Conservation (phyloP, 129 eudicot genomes). For the Escallonia rubra region DNA sequence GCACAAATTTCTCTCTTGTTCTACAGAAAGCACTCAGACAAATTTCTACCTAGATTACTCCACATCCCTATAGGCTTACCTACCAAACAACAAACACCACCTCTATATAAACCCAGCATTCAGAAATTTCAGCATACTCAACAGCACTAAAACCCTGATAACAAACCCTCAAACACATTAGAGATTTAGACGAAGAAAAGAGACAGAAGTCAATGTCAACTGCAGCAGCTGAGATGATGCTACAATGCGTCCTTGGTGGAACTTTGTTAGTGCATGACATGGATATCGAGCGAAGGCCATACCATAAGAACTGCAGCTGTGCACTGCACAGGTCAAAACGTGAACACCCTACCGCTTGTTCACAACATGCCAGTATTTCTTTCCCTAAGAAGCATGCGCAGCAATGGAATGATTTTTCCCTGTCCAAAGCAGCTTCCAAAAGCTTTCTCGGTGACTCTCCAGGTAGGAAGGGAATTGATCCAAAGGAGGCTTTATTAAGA, state of each 20-base stretch:
- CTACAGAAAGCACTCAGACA: not conserved
- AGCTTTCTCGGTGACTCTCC: not conserved
- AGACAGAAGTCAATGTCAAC: conserved; percentile 1
- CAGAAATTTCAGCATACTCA: conserved; percentile 1
- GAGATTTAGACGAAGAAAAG: not conserved
- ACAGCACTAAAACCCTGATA: not conserved
- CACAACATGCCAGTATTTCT: conserved; percentile 17
- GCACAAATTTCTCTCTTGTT: not conserved
- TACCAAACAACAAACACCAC: not conserved
- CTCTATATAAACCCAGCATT: conserved; percentile 17
- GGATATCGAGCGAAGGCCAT: conserved; percentile 31
- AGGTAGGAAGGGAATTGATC: not conserved
- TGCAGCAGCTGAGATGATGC: conserved; percentile 12
- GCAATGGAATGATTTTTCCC: conserved; percentile 29
- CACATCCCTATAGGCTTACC: not conserved
- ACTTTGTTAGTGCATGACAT: conserved; percentile 15
- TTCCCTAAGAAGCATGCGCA: conserved; percentile 25
- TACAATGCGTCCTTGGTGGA: conserved; percentile 3
- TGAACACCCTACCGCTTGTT: conserved; percentile 8
- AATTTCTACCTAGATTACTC: not conserved
- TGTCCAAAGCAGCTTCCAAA: conserved; percentile 16
- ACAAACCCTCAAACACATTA: not conserved
- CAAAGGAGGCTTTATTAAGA: not conserved
- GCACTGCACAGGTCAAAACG: conserved; percentile 32
- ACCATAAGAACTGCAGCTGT: conserved; percentile 42